Percentiles rank a stretch among this genome's conserved stretches.
Conservation (phyloP, 352 stramenopile genomes). For the Aphanomyces stellatus region DNA sequence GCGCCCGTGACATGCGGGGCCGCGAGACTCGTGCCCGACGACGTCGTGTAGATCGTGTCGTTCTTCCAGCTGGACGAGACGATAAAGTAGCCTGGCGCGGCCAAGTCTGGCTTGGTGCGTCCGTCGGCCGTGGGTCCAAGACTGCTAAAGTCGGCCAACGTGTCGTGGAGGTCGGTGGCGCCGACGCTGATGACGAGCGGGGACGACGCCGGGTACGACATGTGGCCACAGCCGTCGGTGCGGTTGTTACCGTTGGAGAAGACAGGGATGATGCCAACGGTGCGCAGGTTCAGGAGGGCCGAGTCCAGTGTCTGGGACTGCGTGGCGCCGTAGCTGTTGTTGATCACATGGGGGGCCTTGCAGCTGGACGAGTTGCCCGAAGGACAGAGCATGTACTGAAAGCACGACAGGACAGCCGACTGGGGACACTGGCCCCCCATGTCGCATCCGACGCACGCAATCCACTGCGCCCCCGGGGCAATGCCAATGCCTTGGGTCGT, state of each 20-base stretch:
- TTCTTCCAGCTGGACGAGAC: slow-evolving; percentile 39
- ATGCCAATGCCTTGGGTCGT: slow-evolving; percentile 27
- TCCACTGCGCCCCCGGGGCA: slow-evolving; percentile 35
- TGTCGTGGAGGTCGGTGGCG: slow-evolving; percentile 38
- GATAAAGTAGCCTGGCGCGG: slow-evolving; percentile 38
- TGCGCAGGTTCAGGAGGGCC: slow-evolving; percentile 36
- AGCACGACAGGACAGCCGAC: slow-evolving; percentile 23
- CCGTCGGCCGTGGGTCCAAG: slow-evolving; percentile 39
- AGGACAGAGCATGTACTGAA: slow-evolving; percentile 21
- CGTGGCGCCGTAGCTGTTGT: slow-evolving; percentile 56
- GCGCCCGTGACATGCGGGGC: slow-evolving; percentile 48
- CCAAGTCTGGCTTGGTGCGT: slow-evolving; percentile 41
- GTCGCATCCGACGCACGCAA: slow-evolving; percentile 29
- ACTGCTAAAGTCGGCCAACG: slow-evolving; percentile 39
- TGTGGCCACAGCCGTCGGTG: slow-evolving; percentile 32
- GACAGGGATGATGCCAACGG: slow-evolving; percentile 48
- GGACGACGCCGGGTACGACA: slow-evolving; percentile 41
- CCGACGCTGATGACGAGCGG: slow-evolving; percentile 52
- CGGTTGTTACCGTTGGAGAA: slow-evolving; percentile 50
- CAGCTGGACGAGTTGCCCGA: slow-evolving; percentile 31
- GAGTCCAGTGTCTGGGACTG: slow-evolving; percentile 29
- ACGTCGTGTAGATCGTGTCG: slow-evolving; percentile 40
- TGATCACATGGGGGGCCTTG: slow-evolving; percentile 44
- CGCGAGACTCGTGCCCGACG: slow-evolving; percentile 60
- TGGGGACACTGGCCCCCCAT: slow-evolving; percentile 18